phyloP scores from a whole-genome alignment of 345 rosid species.

The Lepidium africanum region DNA sequence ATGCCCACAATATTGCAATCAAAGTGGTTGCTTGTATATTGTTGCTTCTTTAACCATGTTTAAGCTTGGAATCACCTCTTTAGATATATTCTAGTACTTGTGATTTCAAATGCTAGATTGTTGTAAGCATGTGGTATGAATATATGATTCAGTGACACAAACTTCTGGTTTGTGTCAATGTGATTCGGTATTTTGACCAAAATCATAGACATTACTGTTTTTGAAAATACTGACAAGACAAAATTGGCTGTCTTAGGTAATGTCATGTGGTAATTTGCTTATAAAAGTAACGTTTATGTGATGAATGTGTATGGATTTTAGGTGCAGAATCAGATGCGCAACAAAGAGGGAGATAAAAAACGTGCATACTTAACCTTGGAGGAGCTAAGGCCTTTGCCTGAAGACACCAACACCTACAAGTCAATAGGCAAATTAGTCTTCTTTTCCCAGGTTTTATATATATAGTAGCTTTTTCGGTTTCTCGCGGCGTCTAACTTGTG shows the following conservation, averaged over 20 bases:
- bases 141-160: neutral
- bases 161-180: neutral
- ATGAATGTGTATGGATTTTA: conserved; percentile 25
- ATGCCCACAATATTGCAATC: neutral
- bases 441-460: neutral
- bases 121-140: neutral
- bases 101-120: neutral
- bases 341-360: conserved; percentile 87
- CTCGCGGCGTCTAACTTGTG: neutral
- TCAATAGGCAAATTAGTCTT: conserved; percentile 45
- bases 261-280: neutral
- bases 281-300: neutral
- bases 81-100: neutral
- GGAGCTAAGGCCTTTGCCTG: conserved; percentile 70
- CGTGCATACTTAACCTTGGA: conserved; percentile 91
- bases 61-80: neutral
- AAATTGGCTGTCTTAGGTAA: neutral
- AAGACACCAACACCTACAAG: conserved; percentile 81
- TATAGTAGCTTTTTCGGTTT: neutral
- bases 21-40: neutral
- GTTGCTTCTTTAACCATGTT: neutral
- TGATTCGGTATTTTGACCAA: neutral
- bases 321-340: conserved; percentile 86
- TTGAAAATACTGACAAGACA: neutral
- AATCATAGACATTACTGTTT: neutral